A percentile compares a stretch with the other conserved stretches of the same genome.
Evolutionary conservation across 768 basidiomycete genomes (phyloP).

Genomic region (Agaricus blazei): DNA sequence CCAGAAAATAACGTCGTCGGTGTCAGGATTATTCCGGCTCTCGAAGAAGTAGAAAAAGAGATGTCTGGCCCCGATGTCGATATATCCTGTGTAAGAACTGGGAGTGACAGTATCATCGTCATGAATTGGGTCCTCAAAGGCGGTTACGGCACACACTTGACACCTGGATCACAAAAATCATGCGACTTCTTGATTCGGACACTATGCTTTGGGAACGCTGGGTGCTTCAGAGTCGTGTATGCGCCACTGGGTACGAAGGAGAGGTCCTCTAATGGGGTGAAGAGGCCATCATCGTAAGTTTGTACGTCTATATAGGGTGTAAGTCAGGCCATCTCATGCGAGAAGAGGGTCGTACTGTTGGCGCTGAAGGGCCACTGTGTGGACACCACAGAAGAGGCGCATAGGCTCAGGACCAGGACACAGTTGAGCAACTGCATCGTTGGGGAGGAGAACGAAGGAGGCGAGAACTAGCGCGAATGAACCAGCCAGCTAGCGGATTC

Average conservation of each 20-base stretch:
- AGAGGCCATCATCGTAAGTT: constrained; percentile 24
- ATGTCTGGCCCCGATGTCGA: constrained; percentile 58
- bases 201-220: constrained; percentile 43
- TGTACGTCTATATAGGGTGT: background rate
- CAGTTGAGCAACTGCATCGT: background rate
- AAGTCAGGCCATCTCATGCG: background rate
- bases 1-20: constrained; percentile 60
- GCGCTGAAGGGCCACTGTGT: background rate
- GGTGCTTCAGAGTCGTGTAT: constrained; percentile 37
- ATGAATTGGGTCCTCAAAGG: background rate
- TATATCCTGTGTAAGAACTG: constrained; percentile 62
- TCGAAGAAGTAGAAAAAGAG: constrained; percentile 80
- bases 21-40: constrained; percentile 53
- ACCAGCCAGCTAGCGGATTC: no score
- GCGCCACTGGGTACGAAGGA: constrained; percentile 24
- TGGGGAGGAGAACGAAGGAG: background rate
- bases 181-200: constrained; percentile 55
- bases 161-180: constrained; percentile 52
- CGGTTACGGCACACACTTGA: constrained; percentile 31
- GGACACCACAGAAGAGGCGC: background rate
- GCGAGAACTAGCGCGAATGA: background rate
- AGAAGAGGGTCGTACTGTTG: background rate
- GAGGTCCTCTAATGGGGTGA: constrained; percentile 29
- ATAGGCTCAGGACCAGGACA: background rate
- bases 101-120: background rate